Conservation (phyloP, 2,329 filamentous ascomycete species). For the Epichloe scottii region DNA sequence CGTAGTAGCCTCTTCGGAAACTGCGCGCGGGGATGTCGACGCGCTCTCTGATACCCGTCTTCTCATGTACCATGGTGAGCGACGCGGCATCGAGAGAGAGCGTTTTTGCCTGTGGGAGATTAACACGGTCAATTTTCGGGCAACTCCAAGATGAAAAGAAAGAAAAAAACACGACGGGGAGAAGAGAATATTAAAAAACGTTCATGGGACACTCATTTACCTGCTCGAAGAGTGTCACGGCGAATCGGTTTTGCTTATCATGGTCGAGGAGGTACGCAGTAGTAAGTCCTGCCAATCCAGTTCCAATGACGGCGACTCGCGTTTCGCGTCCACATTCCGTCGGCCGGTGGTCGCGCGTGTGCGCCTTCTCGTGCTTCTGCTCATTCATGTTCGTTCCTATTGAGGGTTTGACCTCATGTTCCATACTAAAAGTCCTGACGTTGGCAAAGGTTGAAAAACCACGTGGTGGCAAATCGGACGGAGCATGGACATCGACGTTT, state of each 20-base stretch:
- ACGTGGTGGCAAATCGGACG: no score
- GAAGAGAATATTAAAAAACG: no score
- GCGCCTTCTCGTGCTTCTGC: background rate
- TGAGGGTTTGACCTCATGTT: background rate
- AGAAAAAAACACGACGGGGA: no score
- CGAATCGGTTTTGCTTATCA: conserved; percentile 18
- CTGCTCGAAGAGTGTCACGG: conserved; percentile 26
- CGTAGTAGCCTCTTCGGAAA: conserved; percentile 34
- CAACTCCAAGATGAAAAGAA: no score
- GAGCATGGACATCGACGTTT: no score
- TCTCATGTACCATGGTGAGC: conserved; percentile 20
- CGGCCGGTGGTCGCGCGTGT: background rate
- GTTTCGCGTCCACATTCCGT: background rate
- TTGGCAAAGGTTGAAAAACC: no score
- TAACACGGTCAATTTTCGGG: background rate
- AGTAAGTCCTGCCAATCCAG: conserved; percentile 25
- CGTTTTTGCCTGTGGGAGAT: conserved; percentile 14
- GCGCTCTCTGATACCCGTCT: conserved; percentile 18
- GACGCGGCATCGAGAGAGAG: conserved; percentile 28
- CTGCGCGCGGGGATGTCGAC: conserved; percentile 28
- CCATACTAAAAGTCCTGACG: background rate
- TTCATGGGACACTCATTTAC: conserved; percentile 9
- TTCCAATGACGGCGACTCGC: conserved; percentile 23
- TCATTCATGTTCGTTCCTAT: background rate
- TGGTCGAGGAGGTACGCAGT: conserved; percentile 22